Evolutionary conservation across 1,139 yeast species (phyloP).

Genomic region (Pichia inconspicua): DNA sequence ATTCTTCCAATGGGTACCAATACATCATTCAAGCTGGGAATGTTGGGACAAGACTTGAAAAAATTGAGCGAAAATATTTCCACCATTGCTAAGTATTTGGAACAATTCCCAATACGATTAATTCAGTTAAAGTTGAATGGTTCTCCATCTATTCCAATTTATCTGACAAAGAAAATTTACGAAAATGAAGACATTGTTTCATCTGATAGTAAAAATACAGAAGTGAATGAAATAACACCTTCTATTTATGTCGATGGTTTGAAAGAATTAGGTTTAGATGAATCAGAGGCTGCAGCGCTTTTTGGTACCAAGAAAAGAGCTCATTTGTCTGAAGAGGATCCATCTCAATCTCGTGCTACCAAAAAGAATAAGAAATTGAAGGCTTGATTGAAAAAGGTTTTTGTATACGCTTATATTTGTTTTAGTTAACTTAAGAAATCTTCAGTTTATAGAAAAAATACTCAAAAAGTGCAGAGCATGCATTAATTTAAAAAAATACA

Average conservation of each 20-base stretch:
- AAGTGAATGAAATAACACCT: slow-evolving; percentile 21
- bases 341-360: not conserved
- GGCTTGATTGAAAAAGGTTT: not conserved
- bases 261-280: slow-evolving; percentile 72
- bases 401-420: no score
- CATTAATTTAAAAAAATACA: no score
- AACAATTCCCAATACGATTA: slow-evolving; percentile 43
- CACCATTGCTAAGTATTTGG: slow-evolving; percentile 46
- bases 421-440: no score
- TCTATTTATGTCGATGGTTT: slow-evolving; percentile 68
- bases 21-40: slow-evolving; percentile 61
- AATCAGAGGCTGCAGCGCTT: slow-evolving; percentile 30
- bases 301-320: slow-evolving; percentile 7
- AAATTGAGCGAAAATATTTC: slow-evolving; percentile 48
- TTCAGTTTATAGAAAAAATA: no score
- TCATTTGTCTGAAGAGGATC: not conserved
- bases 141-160: slow-evolving; percentile 84
- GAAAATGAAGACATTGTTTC: slow-evolving; percentile 33
- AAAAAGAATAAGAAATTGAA: not conserved
- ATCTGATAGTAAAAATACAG: slow-evolving; percentile 13
- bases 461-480: no score
- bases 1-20: slow-evolving; percentile 71
- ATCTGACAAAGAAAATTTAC: slow-evolving; percentile 55
- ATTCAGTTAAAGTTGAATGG: slow-evolving; percentile 59
- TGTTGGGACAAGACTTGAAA: slow-evolving; percentile 30